Percentiles rank a stretch among this genome's conserved stretches.
phyloP scores from a whole-genome alignment of 352 stramenopile genomes.

The Phytophthora sp. region DNA sequence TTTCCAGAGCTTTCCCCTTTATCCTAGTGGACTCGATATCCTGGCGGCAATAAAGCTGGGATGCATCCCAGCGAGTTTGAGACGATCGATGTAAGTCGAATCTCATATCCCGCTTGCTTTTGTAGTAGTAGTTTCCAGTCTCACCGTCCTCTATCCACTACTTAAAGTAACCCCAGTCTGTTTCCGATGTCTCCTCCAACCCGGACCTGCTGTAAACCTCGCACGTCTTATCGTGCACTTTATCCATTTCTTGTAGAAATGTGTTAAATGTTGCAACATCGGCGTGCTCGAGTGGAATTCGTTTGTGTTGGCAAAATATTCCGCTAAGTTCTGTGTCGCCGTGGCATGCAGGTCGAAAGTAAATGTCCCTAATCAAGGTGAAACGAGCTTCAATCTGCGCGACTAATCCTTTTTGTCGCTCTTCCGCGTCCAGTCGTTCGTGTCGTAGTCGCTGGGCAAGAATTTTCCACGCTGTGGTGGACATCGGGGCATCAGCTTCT shows the following conservation, averaged over 20 bases:
- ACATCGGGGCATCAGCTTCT: background rate
- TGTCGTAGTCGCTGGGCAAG: slow-evolving; percentile 3
- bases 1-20: too few relatives aligned
- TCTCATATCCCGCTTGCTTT: too few relatives aligned
- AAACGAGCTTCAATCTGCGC: background rate
- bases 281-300: slow-evolving; percentile 10
- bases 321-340: background rate
- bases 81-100: too few relatives aligned
- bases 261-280: slow-evolving; percentile 2
- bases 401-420: slow-evolving; percentile 1
- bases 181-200: background rate
- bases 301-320: slow-evolving; percentile 1
- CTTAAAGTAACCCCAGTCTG: background rate
- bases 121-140: slow-evolving; percentile 13
- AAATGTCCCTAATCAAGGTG: slow-evolving; percentile 2
- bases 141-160: slow-evolving; percentile 8
- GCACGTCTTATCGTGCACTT: slow-evolving; percentile 13
- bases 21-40: too few relatives aligned
- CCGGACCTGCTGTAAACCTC: background rate
- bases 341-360: background rate
- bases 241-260: slow-evolving; percentile 3
- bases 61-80: too few relatives aligned
- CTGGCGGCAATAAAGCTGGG: too few relatives aligned
- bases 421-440: slow-evolving; percentile 8
- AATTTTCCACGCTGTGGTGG: slow-evolving; percentile 16